These are phyloP conservation scores for Tetrapyrgos nigripes DNA, from an alignment of 1,284 basidiomycete genomes.

Conservation along the genomic window DNA sequence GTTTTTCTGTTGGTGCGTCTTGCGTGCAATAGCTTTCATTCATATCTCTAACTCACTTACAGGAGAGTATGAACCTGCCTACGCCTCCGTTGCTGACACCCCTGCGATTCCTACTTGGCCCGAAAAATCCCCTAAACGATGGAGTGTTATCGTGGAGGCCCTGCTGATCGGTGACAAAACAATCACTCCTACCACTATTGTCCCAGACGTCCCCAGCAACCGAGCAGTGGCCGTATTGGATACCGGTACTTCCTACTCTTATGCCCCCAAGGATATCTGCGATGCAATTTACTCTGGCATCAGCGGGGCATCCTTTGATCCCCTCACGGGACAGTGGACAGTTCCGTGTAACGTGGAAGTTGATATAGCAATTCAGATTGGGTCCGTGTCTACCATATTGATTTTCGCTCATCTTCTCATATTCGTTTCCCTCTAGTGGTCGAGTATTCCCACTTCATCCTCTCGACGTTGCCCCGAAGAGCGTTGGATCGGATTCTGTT, in stretches of 20 bases:
- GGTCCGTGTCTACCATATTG: conserved; percentile 47
- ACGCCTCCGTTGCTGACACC: conserved; percentile 59
- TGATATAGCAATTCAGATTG: conserved; percentile 77
- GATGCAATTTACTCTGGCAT: conserved; percentile 71
- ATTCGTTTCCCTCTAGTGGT: conserved; percentile 46
- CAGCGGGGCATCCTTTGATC: conserved; percentile 61
- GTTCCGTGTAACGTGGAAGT: conserved; percentile 77
- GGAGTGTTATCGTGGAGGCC: conserved; percentile 78
- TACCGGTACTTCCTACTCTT: conserved; percentile 81
- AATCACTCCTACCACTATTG: conserved; percentile 56
- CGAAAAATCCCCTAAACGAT: conserved; percentile 60
- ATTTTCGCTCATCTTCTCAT: conserved; percentile 17
- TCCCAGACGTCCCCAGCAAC: conserved; percentile 63
- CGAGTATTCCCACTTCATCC: conserved; percentile 78
- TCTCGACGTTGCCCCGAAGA: conserved; percentile 66
- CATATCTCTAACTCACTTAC: conserved; percentile 11
- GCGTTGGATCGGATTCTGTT: conserved; percentile 46
- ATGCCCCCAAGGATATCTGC: conserved; percentile 65
- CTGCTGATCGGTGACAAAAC: conserved; percentile 61
- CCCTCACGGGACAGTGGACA: conserved; percentile 60
- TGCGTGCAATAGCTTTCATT: conserved; percentile 2
- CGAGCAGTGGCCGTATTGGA: conserved; percentile 78
- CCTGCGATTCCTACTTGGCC: conserved; percentile 76
- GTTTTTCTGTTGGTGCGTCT: conserved; percentile 68
- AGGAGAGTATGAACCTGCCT: conserved; percentile 72